Evolutionary conservation across 2,329 filamentous ascomycete genomes (phyloP).

Genomic region (Epichloe bromicola): DNA sequence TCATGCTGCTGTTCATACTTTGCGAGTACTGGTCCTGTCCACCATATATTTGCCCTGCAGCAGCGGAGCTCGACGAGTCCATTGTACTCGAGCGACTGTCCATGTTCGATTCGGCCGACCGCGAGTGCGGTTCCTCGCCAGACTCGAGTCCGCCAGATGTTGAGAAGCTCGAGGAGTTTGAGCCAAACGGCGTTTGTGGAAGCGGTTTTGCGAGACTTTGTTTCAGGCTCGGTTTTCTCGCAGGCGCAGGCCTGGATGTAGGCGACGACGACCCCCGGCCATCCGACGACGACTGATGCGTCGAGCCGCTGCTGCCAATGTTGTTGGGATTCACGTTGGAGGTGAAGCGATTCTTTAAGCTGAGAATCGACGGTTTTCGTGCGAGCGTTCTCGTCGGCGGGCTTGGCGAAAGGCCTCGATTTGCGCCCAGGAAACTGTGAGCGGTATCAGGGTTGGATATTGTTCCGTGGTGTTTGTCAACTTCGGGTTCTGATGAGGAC

Average conservation of each 20-base stretch:
- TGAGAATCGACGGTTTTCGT: conserved; percentile 31
- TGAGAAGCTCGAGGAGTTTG: conserved; percentile 16
- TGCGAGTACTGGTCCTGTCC: conserved; percentile 18
- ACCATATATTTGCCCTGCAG: conserved; percentile 24
- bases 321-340: conserved; percentile 1
- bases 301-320: background rate
- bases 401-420: conserved; percentile 37
- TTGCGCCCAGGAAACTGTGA: conserved; percentile 38
- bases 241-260: conserved; percentile 30
- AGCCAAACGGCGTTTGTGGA: conserved; percentile 32
- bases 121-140: conserved; percentile 3
- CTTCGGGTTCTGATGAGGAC: conserved; percentile 31
- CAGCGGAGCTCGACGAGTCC: conserved; percentile 29
- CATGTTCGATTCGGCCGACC: conserved; percentile 15
- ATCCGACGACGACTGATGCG: conserved; percentile 5
- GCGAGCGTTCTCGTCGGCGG: conserved; percentile 27
- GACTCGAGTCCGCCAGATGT: conserved; percentile 18
- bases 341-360: conserved; percentile 18
- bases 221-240: conserved; percentile 39
- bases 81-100: conserved; percentile 34
- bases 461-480: conserved; percentile 22
- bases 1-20: conserved; percentile 34
- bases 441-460: conserved; percentile 23
- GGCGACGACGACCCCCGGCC: conserved; percentile 10
- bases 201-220: conserved; percentile 45